phyloP scores from a whole-genome alignment of 2,329 filamentous ascomycete genomes.

The Pseudocercospora eumusae region DNA sequence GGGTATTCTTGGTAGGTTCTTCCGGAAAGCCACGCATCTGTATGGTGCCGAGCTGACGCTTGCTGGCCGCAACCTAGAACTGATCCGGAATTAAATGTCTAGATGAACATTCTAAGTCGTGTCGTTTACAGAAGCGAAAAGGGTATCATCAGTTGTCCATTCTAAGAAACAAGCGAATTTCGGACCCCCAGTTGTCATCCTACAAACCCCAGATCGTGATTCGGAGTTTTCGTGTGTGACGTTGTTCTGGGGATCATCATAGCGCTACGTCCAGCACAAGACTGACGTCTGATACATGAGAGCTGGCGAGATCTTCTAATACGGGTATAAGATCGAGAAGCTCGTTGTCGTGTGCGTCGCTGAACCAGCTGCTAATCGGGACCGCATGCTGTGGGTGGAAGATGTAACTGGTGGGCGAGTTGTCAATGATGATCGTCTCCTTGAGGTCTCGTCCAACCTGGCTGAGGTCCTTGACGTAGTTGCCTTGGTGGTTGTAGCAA shows the following conservation, averaged over 20 bases:
- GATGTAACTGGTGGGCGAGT: conserved; percentile 98
- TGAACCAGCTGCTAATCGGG: conserved; percentile 99
- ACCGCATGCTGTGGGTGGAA: conserved; percentile 99
- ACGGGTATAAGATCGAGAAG: conserved; percentile 95
- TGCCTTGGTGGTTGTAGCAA: conserved; percentile 98
- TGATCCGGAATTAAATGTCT: conserved; percentile 23
- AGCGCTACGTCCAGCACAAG: conserved; percentile 87
- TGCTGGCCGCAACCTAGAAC: conserved; percentile 9
- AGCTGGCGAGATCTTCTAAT: conserved; percentile 89
- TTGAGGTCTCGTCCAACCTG: conserved; percentile 93
- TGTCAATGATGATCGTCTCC: conserved; percentile 99
- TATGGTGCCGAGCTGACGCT: conserved; percentile 18
- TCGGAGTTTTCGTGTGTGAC: conserved; percentile 5
- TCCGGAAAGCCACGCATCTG: conserved; percentile 16
- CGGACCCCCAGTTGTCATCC: conserved; percentile 12
- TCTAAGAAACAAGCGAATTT: conserved; percentile 16
- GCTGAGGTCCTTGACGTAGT: conserved; percentile 98
- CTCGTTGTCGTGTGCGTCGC: conserved; percentile 98
- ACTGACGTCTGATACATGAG: conserved; percentile 92
- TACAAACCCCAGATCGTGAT: conserved; percentile 12
- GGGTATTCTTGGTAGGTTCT: conserved; percentile 16
- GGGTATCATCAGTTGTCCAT: conserved; percentile 29
- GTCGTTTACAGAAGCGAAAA: conserved; percentile 26
- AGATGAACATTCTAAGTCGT: conserved; percentile 20
- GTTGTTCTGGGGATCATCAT: conserved; percentile 41